Evolutionary conservation across 805 yeast genomes (phyloP).

Genomic region (Crinitomyces ghanaensis): DNA sequence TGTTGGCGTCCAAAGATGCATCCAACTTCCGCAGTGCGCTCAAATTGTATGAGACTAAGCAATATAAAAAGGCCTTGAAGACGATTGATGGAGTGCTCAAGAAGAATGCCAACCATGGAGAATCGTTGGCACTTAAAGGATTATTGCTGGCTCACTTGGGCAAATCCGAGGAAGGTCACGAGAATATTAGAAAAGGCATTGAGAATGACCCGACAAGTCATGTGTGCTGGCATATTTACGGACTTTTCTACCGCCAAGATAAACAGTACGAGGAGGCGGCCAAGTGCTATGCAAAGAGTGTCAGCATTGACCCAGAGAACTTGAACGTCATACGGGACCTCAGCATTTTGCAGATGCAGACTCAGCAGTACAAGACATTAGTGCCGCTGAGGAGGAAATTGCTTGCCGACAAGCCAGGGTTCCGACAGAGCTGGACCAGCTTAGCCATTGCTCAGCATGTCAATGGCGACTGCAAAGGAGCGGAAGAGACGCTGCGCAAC

Average conservation of each 20-base stretch:
- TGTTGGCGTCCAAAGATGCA: conserved; percentile 49
- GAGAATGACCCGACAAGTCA: conserved; percentile 49
- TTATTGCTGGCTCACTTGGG: conserved; percentile 48
- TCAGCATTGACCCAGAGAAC: conserved; percentile 69
- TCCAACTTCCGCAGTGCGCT: conserved; percentile 70
- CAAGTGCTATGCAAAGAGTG: conserved; percentile 62
- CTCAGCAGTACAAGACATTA: conserved; percentile 57
- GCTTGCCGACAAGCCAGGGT: conserved; percentile 66
- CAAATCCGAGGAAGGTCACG: conserved; percentile 51
- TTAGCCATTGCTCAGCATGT: conserved; percentile 78
- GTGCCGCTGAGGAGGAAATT: conserved; percentile 53
- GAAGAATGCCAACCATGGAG: conserved; percentile 65
- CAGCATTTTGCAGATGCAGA: conserved; percentile 67
- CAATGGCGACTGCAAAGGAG: conserved; percentile 51
- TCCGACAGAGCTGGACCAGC: conserved; percentile 83
- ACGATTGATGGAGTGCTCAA: conserved; percentile 63
- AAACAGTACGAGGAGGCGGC: conserved; percentile 67
- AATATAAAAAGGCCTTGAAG: conserved; percentile 77
- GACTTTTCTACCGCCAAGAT: conserved; percentile 64
- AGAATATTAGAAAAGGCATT: conserved; percentile 49
- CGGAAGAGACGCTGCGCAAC: conserved; percentile 59
- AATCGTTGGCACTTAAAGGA: conserved; percentile 78
- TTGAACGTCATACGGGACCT: conserved; percentile 72
- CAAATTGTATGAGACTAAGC: conserved; percentile 69
- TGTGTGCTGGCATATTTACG: conserved; percentile 74